A percentile compares a stretch with the other conserved stretches of the same genome.
Conservation (phyloP, 1,284 basidiomycete genomes). For the Trametes versicolor region DNA sequence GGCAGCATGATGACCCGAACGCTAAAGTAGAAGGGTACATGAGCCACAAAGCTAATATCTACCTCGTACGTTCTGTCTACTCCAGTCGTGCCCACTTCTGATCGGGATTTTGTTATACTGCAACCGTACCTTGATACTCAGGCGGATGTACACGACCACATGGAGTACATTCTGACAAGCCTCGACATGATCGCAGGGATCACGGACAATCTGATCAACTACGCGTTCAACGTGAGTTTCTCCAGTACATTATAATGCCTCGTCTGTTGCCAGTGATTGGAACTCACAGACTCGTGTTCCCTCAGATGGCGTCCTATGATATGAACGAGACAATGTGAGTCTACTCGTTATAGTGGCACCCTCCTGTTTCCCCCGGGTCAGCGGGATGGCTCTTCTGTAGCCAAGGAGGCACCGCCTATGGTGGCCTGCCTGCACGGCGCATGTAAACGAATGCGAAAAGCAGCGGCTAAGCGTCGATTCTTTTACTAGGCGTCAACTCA, state of each 20-base stretch:
- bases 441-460: slow-evolving; percentile 14
- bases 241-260: slow-evolving; percentile 1
- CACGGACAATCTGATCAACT: slow-evolving; percentile 75
- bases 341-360: slow-evolving; percentile 4
- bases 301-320: slow-evolving; percentile 71
- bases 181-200: slow-evolving; percentile 75
- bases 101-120: not conserved
- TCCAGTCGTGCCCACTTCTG: not conserved
- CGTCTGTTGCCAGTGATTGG: slow-evolving; percentile 6
- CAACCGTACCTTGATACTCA: slow-evolving; percentile 33
- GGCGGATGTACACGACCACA: slow-evolving; percentile 77
- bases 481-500: slow-evolving; percentile 58
- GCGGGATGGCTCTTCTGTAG: not conserved
- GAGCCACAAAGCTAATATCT: slow-evolving; percentile 75
- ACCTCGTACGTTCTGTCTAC: slow-evolving; percentile 55
- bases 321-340: slow-evolving; percentile 76
- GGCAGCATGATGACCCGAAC: slow-evolving; percentile 48
- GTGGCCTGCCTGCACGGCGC: not conserved
- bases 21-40: slow-evolving; percentile 64
- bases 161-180: slow-evolving; percentile 72
- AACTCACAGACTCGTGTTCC: slow-evolving; percentile 14
- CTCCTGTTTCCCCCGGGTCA: not conserved
- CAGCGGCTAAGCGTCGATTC: slow-evolving; percentile 17
- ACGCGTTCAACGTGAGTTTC: slow-evolving; percentile 65
- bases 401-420: not conserved